phyloP scores from a whole-genome alignment of 768 basidiomycete species.

The Kondoa malvinella region DNA sequence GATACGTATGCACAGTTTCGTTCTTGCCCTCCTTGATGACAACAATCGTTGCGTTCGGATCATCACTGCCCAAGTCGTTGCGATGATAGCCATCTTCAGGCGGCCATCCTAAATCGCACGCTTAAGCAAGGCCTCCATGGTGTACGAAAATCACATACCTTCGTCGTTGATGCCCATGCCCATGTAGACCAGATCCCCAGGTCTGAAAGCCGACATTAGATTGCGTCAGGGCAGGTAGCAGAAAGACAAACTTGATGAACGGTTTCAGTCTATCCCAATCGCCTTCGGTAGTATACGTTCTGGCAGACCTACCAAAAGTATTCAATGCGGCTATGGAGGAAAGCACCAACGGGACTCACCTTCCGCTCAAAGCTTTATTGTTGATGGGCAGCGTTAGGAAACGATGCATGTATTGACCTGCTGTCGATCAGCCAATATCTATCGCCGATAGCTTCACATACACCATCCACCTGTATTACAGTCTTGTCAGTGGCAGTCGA shows the following conservation, averaged over 20 bases:
- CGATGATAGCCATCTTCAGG: neutral
- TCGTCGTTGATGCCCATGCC: neutral
- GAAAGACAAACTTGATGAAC: neutral
- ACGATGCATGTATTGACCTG: neutral
- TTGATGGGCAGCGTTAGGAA: neutral
- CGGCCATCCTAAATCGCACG: neutral
- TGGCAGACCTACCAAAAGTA: neutral
- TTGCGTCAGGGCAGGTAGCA: neutral
- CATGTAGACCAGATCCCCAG: neutral
- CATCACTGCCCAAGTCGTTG: neutral
- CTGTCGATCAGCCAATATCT: neutral
- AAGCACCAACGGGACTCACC: neutral
- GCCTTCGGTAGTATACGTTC: neutral
- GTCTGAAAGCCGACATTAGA: neutral
- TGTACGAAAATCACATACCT: neutral
- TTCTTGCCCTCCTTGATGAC: neutral
- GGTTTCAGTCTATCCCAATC: neutral
- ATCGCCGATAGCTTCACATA: neutral
- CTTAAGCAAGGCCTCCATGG: neutral
- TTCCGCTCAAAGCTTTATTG: neutral
- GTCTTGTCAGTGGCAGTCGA: neutral
- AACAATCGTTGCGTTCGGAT: neutral
- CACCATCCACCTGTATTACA: neutral
- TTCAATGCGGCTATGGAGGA: neutral
- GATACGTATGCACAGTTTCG: neutral